Conservation (phyloP, 495 filamentous ascomycete species). For the Jackrogersella minutella region DNA sequence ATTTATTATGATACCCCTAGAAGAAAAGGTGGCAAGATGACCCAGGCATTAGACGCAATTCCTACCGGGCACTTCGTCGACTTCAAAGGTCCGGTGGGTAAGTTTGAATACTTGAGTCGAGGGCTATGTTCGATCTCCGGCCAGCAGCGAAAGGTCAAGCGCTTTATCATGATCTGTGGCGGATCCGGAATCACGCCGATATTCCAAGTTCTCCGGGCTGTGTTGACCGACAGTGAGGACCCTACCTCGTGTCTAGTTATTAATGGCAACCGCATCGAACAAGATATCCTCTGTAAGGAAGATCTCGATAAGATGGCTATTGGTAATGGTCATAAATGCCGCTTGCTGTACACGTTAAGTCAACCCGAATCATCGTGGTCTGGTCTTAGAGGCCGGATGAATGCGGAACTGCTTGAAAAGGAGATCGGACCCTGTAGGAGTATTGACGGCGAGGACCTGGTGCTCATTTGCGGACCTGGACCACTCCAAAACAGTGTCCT, state of each 20-base stretch:
- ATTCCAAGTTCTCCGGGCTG: conserved; percentile 84
- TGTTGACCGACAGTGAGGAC: conserved; percentile 62
- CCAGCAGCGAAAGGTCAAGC: conserved; percentile 63
- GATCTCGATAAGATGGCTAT: conserved; percentile 72
- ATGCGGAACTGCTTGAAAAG: conserved; percentile 65
- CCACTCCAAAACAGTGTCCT: conserved; percentile 76
- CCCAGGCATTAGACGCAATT: conserved; percentile 76
- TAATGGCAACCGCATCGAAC: conserved; percentile 79
- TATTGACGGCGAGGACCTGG: conserved; percentile 63
- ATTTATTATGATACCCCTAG: conserved; percentile 74
- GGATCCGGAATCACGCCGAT: conserved; percentile 93
- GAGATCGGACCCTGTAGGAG: conserved; percentile 57
- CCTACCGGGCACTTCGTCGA: conserved; percentile 75
- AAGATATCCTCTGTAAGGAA: conserved; percentile 84
- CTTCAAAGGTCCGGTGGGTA: conserved; percentile 91
- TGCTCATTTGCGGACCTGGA: conserved; percentile 85
- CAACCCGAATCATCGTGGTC: conserved; percentile 69
- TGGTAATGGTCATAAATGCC: conserved; percentile 63
- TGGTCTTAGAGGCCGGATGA: conserved; percentile 75
- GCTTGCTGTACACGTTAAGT: conserved; percentile 77
- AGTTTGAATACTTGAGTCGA: conserved; percentile 79
- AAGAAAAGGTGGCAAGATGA: conserved; percentile 83
- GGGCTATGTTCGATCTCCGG: conserved; percentile 72
- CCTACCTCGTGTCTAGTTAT: conserved; percentile 70
- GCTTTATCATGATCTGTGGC: conserved; percentile 89